Percentiles rank a stretch among this genome's conserved stretches.
Evolutionary conservation across 2,329 filamentous ascomycete genomes (phyloP).

Genomic region (Arthrobotrys sinensis): DNA sequence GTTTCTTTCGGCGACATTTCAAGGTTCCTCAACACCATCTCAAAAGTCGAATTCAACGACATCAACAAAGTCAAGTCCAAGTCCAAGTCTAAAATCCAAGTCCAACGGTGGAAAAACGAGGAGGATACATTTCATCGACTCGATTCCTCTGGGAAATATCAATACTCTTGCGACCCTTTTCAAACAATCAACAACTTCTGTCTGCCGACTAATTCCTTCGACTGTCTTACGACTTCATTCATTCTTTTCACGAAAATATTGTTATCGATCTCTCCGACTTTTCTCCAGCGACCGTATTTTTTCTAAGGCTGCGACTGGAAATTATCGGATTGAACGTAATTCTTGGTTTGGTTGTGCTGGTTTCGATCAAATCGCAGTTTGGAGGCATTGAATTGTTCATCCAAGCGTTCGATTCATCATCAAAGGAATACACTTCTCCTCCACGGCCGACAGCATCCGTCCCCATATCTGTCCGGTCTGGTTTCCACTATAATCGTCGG

Average conservation of each 20-base stretch:
- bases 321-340: constrained; percentile 39
- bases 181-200: constrained; percentile 15
- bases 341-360: constrained; percentile 60
- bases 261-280: constrained; percentile 35
- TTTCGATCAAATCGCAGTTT: constrained; percentile 62
- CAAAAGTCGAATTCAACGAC: background rate
- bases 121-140: constrained; percentile 8
- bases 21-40: constrained; percentile 3
- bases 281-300: constrained; percentile 24
- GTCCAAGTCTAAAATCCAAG: background rate
- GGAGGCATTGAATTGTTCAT: constrained; percentile 61
- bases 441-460: background rate
- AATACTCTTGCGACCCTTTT: constrained; percentile 30
- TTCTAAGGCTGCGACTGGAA: constrained; percentile 39
- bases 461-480: constrained; percentile 17
- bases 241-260: constrained; percentile 51
- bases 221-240: constrained; percentile 56
- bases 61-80: constrained; percentile 9
- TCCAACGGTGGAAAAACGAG: constrained; percentile 8
- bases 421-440: constrained; percentile 40
- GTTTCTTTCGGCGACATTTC: constrained; percentile 24
- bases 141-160: constrained; percentile 20
- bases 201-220: constrained; percentile 46
- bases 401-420: constrained; percentile 61
- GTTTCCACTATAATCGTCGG: constrained; percentile 22